phyloP scores from a whole-genome alignment of 2,329 filamentous ascomycete species.

The Aureobasidium sp. region DNA sequence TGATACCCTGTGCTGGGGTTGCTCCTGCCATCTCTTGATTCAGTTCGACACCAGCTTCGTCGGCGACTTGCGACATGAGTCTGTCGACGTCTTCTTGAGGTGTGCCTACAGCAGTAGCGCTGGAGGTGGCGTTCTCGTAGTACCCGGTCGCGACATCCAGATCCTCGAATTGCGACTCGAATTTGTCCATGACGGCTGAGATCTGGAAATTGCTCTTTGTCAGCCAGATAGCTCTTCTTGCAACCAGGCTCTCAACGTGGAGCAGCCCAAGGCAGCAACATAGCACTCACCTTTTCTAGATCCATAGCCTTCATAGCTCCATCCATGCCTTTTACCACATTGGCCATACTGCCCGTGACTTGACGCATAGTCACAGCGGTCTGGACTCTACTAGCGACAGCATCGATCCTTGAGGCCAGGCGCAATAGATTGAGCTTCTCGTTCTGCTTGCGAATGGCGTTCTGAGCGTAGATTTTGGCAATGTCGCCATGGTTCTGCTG shows the following conservation, averaged over 20 bases:
- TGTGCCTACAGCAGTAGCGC: constrained; percentile 66
- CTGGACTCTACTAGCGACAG: constrained; percentile 40
- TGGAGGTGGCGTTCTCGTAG: constrained; percentile 78
- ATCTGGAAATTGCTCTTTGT: constrained; percentile 39
- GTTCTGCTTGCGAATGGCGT: constrained; percentile 57
- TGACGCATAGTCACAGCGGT: constrained; percentile 57
- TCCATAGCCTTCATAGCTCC: constrained; percentile 58
- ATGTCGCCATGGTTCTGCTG: constrained; percentile 54
- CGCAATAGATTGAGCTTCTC: constrained; percentile 54
- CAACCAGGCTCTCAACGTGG: too few relatives aligned
- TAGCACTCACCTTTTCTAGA: constrained; percentile 47
- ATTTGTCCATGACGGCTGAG: constrained; percentile 58
- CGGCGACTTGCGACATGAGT: constrained; percentile 75
- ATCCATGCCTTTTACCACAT: constrained; percentile 56
- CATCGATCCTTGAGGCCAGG: constrained; percentile 52
- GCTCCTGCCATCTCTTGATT: constrained; percentile 63
- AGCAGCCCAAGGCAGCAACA: neutral
- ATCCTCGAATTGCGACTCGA: constrained; percentile 51
- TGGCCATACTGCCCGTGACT: constrained; percentile 55
- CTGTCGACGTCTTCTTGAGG: constrained; percentile 82
- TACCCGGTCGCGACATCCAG: constrained; percentile 53
- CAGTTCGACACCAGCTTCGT: constrained; percentile 80
- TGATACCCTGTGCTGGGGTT: constrained; percentile 45
- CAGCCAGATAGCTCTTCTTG: neutral
- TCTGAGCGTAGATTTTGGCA: constrained; percentile 56